These are phyloP conservation scores for Cladorrhinum sp. DNA, from an alignment of 2,329 filamentous ascomycete species.

Conservation along the genomic window DNA sequence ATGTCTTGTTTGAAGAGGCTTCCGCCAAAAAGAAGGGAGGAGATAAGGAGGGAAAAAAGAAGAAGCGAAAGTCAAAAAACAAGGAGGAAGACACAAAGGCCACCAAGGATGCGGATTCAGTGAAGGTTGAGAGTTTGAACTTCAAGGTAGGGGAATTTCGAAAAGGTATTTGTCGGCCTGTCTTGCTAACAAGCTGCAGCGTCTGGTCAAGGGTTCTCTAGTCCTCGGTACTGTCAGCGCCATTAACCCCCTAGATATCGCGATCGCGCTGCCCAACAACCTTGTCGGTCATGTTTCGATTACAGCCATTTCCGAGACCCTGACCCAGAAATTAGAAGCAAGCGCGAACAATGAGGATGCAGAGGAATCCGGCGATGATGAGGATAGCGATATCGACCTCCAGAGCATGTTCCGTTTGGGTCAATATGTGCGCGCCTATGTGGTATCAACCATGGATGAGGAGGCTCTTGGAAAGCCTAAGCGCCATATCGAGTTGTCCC, in stretches of 20 bases:
- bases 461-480: conserved; percentile 59
- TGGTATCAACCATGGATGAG: conserved; percentile 74
- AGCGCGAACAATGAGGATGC: conserved; percentile 58
- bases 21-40: conserved; percentile 40
- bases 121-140: conserved; percentile 82
- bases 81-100: conserved; percentile 53
- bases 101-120: conserved; percentile 51
- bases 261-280: conserved; percentile 86
- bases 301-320: conserved; percentile 79
- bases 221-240: conserved; percentile 82
- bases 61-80: conserved; percentile 50
- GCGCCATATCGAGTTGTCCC: conserved; percentile 81
- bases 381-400: conserved; percentile 64
- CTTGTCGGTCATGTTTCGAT: conserved; percentile 85
- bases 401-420: conserved; percentile 74
- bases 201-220: conserved; percentile 78
- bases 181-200: conserved; percentile 47
- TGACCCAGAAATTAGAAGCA: conserved; percentile 74
- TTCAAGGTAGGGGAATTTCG: conserved; percentile 65
- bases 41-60: conserved; percentile 45
- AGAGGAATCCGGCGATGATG: conserved; percentile 47
- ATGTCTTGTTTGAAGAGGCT: conserved; percentile 84
- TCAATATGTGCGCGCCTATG: conserved; percentile 83
- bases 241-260: conserved; percentile 76
- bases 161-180: not conserved